Percentiles rank a stretch among this genome's conserved stretches.
These are phyloP conservation scores for Coriaria nepalensis DNA, from an alignment of 306 rosid species.

Conservation along the genomic window DNA sequence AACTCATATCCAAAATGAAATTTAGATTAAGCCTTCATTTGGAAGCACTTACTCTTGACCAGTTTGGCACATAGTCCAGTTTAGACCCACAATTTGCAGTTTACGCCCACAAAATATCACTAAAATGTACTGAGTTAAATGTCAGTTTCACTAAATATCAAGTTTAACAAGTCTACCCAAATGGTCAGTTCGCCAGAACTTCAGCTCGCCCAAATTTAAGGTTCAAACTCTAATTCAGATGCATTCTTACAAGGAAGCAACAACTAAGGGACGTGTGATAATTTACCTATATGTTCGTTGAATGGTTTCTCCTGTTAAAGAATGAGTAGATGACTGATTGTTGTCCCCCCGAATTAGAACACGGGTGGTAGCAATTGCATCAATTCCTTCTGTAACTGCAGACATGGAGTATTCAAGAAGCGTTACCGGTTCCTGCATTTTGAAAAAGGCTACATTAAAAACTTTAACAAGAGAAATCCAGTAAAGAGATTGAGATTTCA, in stretches of 20 bases:
- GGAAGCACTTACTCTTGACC: too few species aligned
- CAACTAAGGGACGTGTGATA: background rate
- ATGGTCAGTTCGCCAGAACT: too few species aligned
- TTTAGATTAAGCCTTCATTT: too few species aligned
- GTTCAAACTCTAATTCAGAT: background rate
- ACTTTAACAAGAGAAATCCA: background rate
- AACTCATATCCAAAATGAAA: too few species aligned
- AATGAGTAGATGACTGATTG: constrained; percentile 25
- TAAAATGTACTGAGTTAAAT: too few species aligned
- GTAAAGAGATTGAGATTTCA: too few species aligned
- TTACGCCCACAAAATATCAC: too few species aligned
- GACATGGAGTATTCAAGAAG: constrained; percentile 86
- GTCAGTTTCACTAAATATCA: too few species aligned
- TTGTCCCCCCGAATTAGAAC: constrained; percentile 55
- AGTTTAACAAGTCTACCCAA: too few species aligned
- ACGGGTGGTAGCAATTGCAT: constrained; percentile 91
- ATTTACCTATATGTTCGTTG: constrained; percentile 65
- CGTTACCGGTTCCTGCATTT: constrained; percentile 57
- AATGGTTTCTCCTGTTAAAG: constrained; percentile 48
- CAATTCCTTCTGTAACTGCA: constrained; percentile 93
- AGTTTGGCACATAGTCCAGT: too few species aligned
- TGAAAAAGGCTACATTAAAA: background rate
- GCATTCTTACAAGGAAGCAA: constrained; percentile 6
- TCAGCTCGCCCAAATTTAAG: too few species aligned
- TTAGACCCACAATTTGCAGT: too few species aligned